Evolutionary conservation across 2,329 filamentous ascomycete species (phyloP).

Genomic region (Onygenales sp.): DNA sequence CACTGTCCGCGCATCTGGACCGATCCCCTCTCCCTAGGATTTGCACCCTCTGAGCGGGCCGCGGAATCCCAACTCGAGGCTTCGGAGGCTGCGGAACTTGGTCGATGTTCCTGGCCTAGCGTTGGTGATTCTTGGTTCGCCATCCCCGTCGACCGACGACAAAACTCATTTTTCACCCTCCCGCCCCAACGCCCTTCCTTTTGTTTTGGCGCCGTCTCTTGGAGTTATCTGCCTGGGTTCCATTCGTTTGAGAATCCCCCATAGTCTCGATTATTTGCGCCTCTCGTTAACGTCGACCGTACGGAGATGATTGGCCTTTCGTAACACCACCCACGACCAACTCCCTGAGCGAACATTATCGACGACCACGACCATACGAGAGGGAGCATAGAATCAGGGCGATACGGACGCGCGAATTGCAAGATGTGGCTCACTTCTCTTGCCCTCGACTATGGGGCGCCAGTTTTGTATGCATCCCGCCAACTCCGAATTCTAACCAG

Average conservation of each 20-base stretch:
- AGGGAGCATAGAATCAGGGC: not conserved
- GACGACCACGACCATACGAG: not conserved
- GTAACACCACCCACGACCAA: not conserved
- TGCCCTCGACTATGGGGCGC: slow-evolving; percentile 38
- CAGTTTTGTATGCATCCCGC: slow-evolving; percentile 35
- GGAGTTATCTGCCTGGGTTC: not conserved
- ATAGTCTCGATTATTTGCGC: not conserved
- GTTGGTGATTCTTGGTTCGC: not conserved
- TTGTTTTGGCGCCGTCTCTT: not conserved
- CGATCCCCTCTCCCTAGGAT: not conserved
- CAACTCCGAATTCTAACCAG: slow-evolving; percentile 3
- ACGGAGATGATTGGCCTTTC: not conserved
- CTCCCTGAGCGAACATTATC: not conserved
- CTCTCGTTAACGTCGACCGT: no score
- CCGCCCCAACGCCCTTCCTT: not conserved
- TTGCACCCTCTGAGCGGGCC: no score
- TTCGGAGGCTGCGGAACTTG: not conserved
- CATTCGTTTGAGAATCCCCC: not conserved
- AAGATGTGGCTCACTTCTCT: slow-evolving; percentile 31
- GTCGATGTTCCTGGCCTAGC: not conserved
- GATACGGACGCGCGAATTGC: not conserved
- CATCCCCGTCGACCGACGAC: not conserved
- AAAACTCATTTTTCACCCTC: not conserved
- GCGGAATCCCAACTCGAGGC: not conserved
- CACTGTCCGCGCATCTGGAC: no score